Evolutionary conservation across 768 basidiomycete genomes (phyloP), one percentile per base, ranked within the genome.

Genomic region (Dioszegia aurantiaca): DNA sequence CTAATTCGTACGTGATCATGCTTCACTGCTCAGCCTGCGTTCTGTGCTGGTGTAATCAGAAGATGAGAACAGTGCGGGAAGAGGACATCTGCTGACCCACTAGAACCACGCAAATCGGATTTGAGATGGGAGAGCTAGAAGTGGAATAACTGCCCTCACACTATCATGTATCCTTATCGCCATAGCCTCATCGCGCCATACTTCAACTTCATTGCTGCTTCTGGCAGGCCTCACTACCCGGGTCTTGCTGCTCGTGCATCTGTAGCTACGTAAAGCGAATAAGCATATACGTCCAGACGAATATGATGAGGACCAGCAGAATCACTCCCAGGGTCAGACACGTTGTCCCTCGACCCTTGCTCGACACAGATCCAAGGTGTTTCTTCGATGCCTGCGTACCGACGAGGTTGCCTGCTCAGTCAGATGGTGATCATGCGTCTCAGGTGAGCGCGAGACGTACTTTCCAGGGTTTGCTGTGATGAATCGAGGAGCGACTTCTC

Each of bases 401-500:
- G 14, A 49, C 40, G 17, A 76, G 58, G 57, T 76, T 76, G n/a
- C 69, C 75, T 76, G 40, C 17, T 1, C 72, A 85, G 90, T 88
- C 36, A 80, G 36, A 16, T 36, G 49, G 17, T n/a, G 43, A 12
- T 31, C 12, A 17, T 16, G 28, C 9, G 31, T 12, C n/a, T n/a
- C n/a, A n/a, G n/a, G n/a, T n/a, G n/a, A n/a, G n/a, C n/a, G n/a
- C n/a, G n/a, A n/a, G 19, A 82, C 77, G 89, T 90, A 23, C 81
- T 80, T 67, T 89, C 88, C 16, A 98, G 68, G 75, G 89, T 88
- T 65, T 82, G 80, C 61, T 86, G 81, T 12, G 89, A 83, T 10
- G 80, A 79, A 28, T 84, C 83, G 1, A 95, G 74, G 8, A 91
- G 81, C 0, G 80, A 79, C 65, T 87, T 84, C 75, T 97, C 93